Base-by-base conservation (phyloP, 1,139 yeast species). In the Scheffersomyces insectosa region DNA sequence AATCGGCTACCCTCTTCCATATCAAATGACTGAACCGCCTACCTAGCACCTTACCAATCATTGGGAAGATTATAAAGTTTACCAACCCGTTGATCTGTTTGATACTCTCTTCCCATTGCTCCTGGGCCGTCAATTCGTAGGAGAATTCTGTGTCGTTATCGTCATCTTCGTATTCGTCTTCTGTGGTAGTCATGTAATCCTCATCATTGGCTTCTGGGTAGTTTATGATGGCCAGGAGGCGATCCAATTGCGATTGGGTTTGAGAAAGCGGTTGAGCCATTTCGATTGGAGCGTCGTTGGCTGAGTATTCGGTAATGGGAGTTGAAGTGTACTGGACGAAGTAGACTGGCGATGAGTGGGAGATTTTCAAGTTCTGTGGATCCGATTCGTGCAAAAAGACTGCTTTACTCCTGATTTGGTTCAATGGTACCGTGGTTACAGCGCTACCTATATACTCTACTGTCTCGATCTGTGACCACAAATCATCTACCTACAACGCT, bases 31-130 rank as follows among this genome's bases (percentile, higher is more conserved):
- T 50, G 44, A 76, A 69, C 50, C 83, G 64, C 48, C 95, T 73
- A 7, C 96, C 96, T 34, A 87, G 53, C 33, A 83, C 73, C 60
- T 83, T 84, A 30, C 95, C 95, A 5, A 84, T 57, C 47, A 86
- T 63, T 0, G 96, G 96, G 41, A 86, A 69, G 37, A 87, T 56
- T 12, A 87, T 80, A 46, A 80, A 66, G 41, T 78, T 75, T 15
- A 84, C 62, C 36, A 88, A 68, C 10, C 74, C 76, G 36, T 77
- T 77, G 39, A 88, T 60, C 57, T 86, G 93, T 36, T 70, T 67
- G 46, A 87, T 56, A 39, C 88, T 83, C 55, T 85, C 91, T 42
- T 87, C 93, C 95, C 95, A 87, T 54, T 87, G 90, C 49, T 79
- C 76, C 58, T 86, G 90, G 1, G 89, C 88, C 3, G 66, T 38